Conservation (phyloP, 805 yeast species). For the Lipomyces lipofer region DNA sequence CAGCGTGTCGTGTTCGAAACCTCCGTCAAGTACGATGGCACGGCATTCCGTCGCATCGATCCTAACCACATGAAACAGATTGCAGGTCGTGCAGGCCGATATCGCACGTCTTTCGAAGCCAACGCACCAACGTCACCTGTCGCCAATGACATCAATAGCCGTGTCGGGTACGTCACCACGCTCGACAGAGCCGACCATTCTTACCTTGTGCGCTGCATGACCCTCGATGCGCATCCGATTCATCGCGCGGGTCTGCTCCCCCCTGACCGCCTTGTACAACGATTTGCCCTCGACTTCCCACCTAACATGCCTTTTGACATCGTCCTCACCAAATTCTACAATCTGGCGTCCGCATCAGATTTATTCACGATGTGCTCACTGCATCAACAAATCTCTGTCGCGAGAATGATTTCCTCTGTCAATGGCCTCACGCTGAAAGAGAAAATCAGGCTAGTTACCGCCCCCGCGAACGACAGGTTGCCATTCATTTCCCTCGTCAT, state of each 20-base stretch:
- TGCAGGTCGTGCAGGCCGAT: constrained; percentile 96
- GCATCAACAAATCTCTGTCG: constrained; percentile 44
- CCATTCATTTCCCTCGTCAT: constrained; percentile 47
- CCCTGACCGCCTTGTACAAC: constrained; percentile 65
- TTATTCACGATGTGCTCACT: constrained; percentile 45
- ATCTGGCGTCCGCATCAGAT: constrained; percentile 40
- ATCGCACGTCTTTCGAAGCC: constrained; percentile 34
- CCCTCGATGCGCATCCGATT: constrained; percentile 53
- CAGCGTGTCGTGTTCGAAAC: constrained; percentile 75
- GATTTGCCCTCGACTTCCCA: constrained; percentile 63
- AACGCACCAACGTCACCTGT: neutral
- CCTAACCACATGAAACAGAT: constrained; percentile 81
- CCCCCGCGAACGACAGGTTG: constrained; percentile 53
- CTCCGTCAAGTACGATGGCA: constrained; percentile 70
- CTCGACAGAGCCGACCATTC: constrained; percentile 25
- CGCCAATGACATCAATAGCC: constrained; percentile 2
- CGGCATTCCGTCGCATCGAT: constrained; percentile 48
- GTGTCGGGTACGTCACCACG: constrained; percentile 36
- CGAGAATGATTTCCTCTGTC: constrained; percentile 49
- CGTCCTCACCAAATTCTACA: constrained; percentile 52
- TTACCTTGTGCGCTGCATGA: constrained; percentile 50
- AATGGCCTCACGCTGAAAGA: constrained; percentile 54
- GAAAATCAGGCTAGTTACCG: constrained; percentile 56
- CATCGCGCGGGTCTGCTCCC: constrained; percentile 77
- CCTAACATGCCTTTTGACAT: constrained; percentile 48